A percentile compares a stretch with the other conserved stretches of the same genome.
These are phyloP conservation scores for Sporisorium scitamineum DNA, from an alignment of 1,284 basidiomycete species.

Conservation along the genomic window DNA sequence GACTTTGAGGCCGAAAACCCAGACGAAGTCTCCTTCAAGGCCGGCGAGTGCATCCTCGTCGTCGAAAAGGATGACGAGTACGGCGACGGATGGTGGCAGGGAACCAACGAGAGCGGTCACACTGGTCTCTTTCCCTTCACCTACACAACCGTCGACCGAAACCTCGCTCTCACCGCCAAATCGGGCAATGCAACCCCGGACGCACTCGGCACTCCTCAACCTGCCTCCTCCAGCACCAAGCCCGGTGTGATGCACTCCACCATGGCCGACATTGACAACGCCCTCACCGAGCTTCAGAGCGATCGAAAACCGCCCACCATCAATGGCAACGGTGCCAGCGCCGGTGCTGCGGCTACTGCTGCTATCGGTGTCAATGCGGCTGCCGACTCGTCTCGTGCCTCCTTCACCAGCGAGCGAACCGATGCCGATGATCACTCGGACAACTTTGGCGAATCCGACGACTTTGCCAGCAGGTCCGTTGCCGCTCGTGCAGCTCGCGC, in stretches of 20 bases:
- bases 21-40: slow-evolving; percentile 88
- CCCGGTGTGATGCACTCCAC: slow-evolving; percentile 65
- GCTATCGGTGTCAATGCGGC: slow-evolving; percentile 14
- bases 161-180: slow-evolving; percentile 48
- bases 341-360: slow-evolving; percentile 7
- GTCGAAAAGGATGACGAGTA: slow-evolving; percentile 94
- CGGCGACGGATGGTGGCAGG: slow-evolving; percentile 99
- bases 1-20: slow-evolving; percentile 91
- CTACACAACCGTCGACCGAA: slow-evolving; percentile 76
- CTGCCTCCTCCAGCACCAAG: slow-evolving; percentile 7
- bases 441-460: slow-evolving; percentile 48
- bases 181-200: slow-evolving; percentile 38
- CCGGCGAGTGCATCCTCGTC: slow-evolving; percentile 88
- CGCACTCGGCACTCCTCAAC: slow-evolving; percentile 38
- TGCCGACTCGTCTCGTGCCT: slow-evolving; percentile 39
- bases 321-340: slow-evolving; percentile 5
- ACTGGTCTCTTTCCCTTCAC: slow-evolving; percentile 90
- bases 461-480: slow-evolving; percentile 50
- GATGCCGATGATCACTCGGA: slow-evolving; percentile 47
- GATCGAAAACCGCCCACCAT: slow-evolving; percentile 25
- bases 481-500: slow-evolving; percentile 66
- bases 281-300: slow-evolving; percentile 61
- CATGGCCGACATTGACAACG: slow-evolving; percentile 68
- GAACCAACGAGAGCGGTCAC: slow-evolving; percentile 83
- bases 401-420: slow-evolving; percentile 55